Evolutionary conservation across 1,284 basidiomycete genomes (phyloP).

Genomic region (Sanghuangporus weigelae): DNA sequence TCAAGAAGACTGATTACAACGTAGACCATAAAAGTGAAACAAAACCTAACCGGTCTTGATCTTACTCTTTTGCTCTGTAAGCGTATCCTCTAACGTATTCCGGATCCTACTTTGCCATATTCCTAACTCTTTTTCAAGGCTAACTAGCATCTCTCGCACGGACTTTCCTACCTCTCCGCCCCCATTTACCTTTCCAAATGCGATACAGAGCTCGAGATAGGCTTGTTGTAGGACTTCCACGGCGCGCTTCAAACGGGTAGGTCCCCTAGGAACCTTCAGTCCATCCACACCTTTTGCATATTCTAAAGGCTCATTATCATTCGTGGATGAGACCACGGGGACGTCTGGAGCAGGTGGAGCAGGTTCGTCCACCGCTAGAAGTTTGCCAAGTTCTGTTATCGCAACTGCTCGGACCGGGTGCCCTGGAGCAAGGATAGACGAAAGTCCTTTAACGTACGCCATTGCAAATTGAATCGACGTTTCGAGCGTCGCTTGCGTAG

Average conservation of each 20-base stretch:
- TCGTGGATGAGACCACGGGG: neutral
- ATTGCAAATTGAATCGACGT: constrained; percentile 55
- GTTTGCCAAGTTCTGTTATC: constrained; percentile 75
- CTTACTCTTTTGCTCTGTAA: neutral
- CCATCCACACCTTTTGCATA: constrained; percentile 5
- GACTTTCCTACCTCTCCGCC: constrained; percentile 58
- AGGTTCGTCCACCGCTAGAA: constrained; percentile 72
- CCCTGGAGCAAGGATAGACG: constrained; percentile 50
- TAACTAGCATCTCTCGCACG: constrained; percentile 48
- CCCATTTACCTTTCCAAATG: constrained; percentile 54
- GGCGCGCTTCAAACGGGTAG: constrained; percentile 55
- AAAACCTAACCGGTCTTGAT: neutral
- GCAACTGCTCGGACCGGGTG: constrained; percentile 80
- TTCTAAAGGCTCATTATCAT: neutral
- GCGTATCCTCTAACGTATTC: constrained; percentile 39
- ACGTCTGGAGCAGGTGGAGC: constrained; percentile 18
- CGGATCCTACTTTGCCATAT: constrained; percentile 56
- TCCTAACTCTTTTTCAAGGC: constrained; percentile 62
- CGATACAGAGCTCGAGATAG: constrained; percentile 50
- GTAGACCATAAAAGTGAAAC: neutral
- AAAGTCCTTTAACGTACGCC: constrained; percentile 52
- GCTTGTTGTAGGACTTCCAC: constrained; percentile 60
- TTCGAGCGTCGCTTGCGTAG: constrained; percentile 51
- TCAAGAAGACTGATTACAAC: neutral
- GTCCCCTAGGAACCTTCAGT: constrained; percentile 60